These are phyloP conservation scores for Hura crepitans DNA, from an alignment of 441 rosid genomes.

Conservation along the genomic window DNA sequence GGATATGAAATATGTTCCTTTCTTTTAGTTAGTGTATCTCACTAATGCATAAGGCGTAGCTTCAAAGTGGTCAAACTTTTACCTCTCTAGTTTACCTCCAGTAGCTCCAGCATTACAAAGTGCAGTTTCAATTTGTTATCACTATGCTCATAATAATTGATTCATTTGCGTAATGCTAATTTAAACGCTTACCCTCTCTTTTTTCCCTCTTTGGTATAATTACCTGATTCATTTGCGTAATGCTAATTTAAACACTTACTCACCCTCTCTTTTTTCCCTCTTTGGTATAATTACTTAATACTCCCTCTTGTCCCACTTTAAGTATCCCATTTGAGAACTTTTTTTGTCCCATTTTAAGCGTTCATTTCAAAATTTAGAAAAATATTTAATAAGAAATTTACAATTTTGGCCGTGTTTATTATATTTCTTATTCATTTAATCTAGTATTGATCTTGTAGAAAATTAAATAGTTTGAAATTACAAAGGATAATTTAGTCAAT, in stretches of 20 bases:
- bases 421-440: too few relatives aligned
- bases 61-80: background rate
- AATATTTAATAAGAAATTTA: too few relatives aligned
- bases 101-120: background rate
- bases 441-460: too few relatives aligned
- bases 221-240: conserved; percentile 10
- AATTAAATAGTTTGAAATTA: too few relatives aligned
- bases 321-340: too few relatives aligned
- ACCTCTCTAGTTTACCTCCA: background rate
- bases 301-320: too few relatives aligned
- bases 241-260: background rate
- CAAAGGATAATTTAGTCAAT: too few relatives aligned
- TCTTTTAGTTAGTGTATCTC: background rate
- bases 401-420: too few relatives aligned
- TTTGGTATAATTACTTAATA: conserved; percentile 5
- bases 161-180: conserved; percentile 16
- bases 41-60: background rate
- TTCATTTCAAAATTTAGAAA: too few relatives aligned
- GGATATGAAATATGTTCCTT: background rate
- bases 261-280: background rate
- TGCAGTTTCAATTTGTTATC: background rate
- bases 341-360: too few relatives aligned
- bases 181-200: background rate
- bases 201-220: conserved; percentile 4
- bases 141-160: background rate